Evolutionary conservation across 2,329 filamentous ascomycete species (phyloP), one percentile per base, ranked within the genome.

Genomic region (Paramyrothecium sp.): DNA sequence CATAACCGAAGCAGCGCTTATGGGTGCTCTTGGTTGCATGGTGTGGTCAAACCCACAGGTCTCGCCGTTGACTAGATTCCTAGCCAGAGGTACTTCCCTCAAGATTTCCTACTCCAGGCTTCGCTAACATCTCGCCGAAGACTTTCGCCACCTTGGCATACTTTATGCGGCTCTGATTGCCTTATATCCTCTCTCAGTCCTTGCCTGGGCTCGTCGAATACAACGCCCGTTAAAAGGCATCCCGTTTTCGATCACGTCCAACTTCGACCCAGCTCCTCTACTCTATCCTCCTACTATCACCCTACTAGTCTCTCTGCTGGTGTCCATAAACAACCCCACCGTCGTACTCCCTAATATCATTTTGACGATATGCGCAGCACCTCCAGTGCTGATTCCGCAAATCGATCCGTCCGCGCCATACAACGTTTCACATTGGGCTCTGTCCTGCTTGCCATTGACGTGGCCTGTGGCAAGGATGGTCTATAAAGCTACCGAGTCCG

Each of bases 231-330:
- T 72, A n/a, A 71, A 61, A 26, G 64, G 61, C 57, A 63, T 79
- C 30, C 75, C 78, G 1, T 65, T 88, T 38, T 69, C 69, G 30
- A 78, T 97, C 41, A 92, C 92, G 1, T 77, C 86, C 3, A 81
- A 84, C n/a, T 96, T 97, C 73, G 94, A 98, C 68, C 93, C 92
- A 3, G 94, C 94, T 7, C 91, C 93, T 12, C 80, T 97, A n/a
- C 74, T 97, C 57, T 98, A 97, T 69, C 94, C 94, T 19, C 83
- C 89, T 7, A 74, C 88, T 2, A 80, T 97, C 30, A 91, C 93
- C 1, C 75, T 93, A 17, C 80, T 93, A 50, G 89, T 95, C 26
- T 87, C 92, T 1, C 77, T 95, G 4, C 87, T 93, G 11, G 80
- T 97, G 47, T 85, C 87, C 8, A 79, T 81, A 53, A 81, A 83